Conservation (phyloP, 805 yeast species). For the Myxozyma geophila region DNA sequence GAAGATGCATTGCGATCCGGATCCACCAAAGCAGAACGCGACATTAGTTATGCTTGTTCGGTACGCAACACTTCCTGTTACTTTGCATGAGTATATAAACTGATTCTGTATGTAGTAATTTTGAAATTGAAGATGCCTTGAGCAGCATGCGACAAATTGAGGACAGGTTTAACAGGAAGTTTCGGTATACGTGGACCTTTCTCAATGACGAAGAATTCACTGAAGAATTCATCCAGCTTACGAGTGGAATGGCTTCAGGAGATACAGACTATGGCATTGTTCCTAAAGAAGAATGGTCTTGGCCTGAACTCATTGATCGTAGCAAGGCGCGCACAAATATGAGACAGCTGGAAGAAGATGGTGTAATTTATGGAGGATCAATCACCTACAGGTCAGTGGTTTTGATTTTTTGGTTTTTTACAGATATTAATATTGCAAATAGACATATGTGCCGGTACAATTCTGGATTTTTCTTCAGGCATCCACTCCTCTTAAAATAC, state of each 20-base stretch:
- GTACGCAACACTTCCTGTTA: background rate
- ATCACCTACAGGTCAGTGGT: constrained; percentile 52
- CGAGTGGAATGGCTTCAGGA: constrained; percentile 75
- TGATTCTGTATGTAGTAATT: constrained; percentile 50
- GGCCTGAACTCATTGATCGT: constrained; percentile 80
- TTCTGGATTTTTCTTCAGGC: constrained; percentile 86
- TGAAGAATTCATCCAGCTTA: constrained; percentile 75
- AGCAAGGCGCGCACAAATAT: constrained; percentile 65
- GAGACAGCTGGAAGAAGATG: constrained; percentile 55
- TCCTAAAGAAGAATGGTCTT: constrained; percentile 86
- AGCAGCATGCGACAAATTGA: constrained; percentile 67
- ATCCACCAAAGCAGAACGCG: constrained; percentile 51
- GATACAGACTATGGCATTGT: constrained; percentile 70
- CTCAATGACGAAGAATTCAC: constrained; percentile 84
- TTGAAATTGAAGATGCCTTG: constrained; percentile 61
- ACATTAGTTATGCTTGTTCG: constrained; percentile 68
- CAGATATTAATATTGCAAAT: constrained; percentile 43
- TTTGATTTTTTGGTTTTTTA: too few species aligned
- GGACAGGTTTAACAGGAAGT: constrained; percentile 83
- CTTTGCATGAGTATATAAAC: background rate
- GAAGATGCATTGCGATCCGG: constrained; percentile 35
- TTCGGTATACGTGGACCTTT: constrained; percentile 93
- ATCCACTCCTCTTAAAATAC: constrained; percentile 71
- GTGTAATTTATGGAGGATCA: constrained; percentile 67
- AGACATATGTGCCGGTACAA: constrained; percentile 94